phyloP scores from a whole-genome alignment of 257 asterid species.

The Penstemon eatonii region DNA sequence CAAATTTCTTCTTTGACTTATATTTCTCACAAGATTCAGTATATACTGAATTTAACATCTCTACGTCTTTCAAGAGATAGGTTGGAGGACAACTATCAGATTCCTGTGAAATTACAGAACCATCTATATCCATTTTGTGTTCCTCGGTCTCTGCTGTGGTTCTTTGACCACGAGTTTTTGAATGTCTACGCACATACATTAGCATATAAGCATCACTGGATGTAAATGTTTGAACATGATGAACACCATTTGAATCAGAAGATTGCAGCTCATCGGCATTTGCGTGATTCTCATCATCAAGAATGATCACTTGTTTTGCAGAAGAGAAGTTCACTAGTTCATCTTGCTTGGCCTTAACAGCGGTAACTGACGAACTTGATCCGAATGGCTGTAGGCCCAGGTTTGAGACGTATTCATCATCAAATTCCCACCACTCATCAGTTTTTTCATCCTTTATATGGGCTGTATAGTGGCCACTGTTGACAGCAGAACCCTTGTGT shows the following conservation, averaged over 20 bases:
- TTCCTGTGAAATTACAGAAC: slow-evolving; percentile 32
- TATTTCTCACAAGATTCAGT: slow-evolving; percentile 68
- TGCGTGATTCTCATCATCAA: slow-evolving; percentile 41
- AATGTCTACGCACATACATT: slow-evolving; percentile 67
- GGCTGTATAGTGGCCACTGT: slow-evolving; percentile 94
- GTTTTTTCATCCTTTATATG: slow-evolving; percentile 82
- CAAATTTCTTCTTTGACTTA: slow-evolving; percentile 60
- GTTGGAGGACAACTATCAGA: slow-evolving; percentile 55
- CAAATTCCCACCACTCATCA: slow-evolving; percentile 98
- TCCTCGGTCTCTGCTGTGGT: slow-evolving; percentile 28
- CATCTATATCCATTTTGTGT: slow-evolving; percentile 41
- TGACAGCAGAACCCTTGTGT: slow-evolving; percentile 96
- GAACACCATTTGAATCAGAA: slow-evolving; percentile 41
- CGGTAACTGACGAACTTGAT: slow-evolving; percentile 44
- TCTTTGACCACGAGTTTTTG: slow-evolving; percentile 36
- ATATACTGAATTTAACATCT: slow-evolving; percentile 47
- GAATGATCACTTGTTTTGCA: slow-evolving; percentile 37
- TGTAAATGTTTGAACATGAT: slow-evolving; percentile 58
- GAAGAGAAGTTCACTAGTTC: slow-evolving; percentile 46
- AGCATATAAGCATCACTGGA: slow-evolving; percentile 98
- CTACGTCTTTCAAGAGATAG: slow-evolving; percentile 72
- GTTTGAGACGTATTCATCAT: slow-evolving; percentile 81
- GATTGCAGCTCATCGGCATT: slow-evolving; percentile 39
- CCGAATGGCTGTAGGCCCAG: slow-evolving; percentile 87
- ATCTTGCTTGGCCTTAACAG: slow-evolving; percentile 48